Percentiles rank a stretch among this genome's conserved stretches.
phyloP scores from a whole-genome alignment of 2,329 filamentous ascomycete genomes.

The Fusarium odoratissimum region DNA sequence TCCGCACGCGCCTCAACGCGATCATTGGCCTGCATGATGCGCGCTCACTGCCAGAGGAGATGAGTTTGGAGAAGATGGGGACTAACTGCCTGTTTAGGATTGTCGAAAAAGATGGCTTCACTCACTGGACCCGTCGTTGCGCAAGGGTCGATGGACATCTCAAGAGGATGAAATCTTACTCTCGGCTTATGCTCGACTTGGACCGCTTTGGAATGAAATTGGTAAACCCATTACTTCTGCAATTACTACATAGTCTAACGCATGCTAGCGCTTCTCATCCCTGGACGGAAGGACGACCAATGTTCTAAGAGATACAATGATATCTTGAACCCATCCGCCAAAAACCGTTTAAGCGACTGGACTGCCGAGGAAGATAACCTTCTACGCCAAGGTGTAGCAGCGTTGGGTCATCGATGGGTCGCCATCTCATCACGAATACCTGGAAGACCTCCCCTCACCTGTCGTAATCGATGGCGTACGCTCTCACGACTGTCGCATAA shows the following conservation, averaged over 20 bases:
- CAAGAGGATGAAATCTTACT: constrained; percentile 46
- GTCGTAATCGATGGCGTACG: constrained; percentile 45
- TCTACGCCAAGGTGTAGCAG: constrained; percentile 39
- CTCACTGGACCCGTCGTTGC: constrained; percentile 45
- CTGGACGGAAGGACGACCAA: constrained; percentile 47
- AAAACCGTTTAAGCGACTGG: constrained; percentile 44
- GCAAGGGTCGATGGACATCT: constrained; percentile 46
- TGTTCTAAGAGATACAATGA: constrained; percentile 48
- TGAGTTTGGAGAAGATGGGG: neutral
- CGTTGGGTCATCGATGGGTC: constrained; percentile 45
- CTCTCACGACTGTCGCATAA: constrained; percentile 29
- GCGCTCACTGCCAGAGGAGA: neutral
- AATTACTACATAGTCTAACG: neutral
- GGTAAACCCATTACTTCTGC: constrained; percentile 1
- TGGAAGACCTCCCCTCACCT: constrained; percentile 45
- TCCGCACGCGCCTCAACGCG: constrained; percentile 1
- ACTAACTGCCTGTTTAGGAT: constrained; percentile 31
- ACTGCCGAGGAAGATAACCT: constrained; percentile 43
- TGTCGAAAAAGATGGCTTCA: constrained; percentile 49
- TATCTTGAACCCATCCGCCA: constrained; percentile 44
- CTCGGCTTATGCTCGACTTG: constrained; percentile 44
- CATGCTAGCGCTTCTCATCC: constrained; percentile 39
- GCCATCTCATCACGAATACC: constrained; percentile 44
- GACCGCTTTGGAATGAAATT: constrained; percentile 45
- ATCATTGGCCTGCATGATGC: neutral